Base-by-base conservation (phyloP, 2,329 filamentous ascomycete species). In the Calonectria pteridis region DNA sequence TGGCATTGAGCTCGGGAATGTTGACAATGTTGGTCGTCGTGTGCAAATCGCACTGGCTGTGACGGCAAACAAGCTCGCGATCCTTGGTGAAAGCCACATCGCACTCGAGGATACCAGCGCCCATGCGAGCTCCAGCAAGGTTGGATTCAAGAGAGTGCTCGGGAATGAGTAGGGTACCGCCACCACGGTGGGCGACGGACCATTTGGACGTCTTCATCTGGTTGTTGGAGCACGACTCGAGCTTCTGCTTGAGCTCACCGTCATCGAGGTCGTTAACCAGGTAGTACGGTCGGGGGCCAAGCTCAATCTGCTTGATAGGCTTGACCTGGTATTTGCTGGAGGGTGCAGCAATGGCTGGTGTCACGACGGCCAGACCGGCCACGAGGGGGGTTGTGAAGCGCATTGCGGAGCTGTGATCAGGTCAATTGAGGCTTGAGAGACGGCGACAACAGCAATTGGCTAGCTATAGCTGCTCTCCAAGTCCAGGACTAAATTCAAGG, bases 71-170 rank as follows among this genome's bases (percentile, higher is more conserved):
- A n/a, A 94, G 89, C 80, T 91, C 84, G 35, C 87, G 87, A 82
- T 94, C 92, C 76, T 86, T 88, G 72, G 92, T 93, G 84, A 94
- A 93, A 43, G 90, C 87, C 20, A 93, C 91, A 81, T 94, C 92
- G 82, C 92, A 94, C 83, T 94, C 92, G 66, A 92, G 87, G 53
- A 93, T 87, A 51, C 92, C 92, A 6, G 91, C 90, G 35, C 92
- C 92, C 91, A 93, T 93, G 26, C 92, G 87, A n/a, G 89, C 88
- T 50, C 91, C 92, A 0, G 92, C 92, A 66, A 90, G 82, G 79
- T 89, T 87, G 6, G 90, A 90, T 82, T 93, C 87, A 58, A 85
- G 81, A 37, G 90, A 91, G 83, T 93, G 90, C 84, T 94, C 92
- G 23, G 92, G 92, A 70, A 93, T 90, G 80, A 91, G 88, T 37